phyloP scores from a whole-genome alignment of 2,329 filamentous ascomycete species.

The Cytospora piceae region DNA sequence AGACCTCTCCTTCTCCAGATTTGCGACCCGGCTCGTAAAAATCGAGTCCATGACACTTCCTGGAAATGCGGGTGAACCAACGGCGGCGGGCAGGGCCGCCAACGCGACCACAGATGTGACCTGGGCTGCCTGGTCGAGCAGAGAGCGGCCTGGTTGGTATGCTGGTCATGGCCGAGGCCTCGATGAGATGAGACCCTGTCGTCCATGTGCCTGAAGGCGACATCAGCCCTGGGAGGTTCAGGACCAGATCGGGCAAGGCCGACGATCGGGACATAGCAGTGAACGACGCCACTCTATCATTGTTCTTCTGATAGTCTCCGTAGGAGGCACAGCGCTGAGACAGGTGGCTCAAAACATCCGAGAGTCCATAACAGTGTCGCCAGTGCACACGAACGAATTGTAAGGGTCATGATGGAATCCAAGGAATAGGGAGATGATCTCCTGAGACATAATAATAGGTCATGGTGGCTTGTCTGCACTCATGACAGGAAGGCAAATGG shows the following conservation, averaged over 20 bases:
- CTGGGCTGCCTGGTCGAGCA: neutral
- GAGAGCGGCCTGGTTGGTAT: neutral
- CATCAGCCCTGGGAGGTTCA: neutral
- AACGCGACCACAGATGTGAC: neutral
- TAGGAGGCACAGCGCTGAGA: conserved; percentile 16
- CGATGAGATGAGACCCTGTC: neutral
- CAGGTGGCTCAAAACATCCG: neutral
- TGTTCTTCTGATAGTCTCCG: neutral
- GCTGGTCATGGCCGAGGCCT: neutral
- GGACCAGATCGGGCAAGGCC: neutral
- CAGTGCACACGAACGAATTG: neutral
- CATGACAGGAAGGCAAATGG: conserved; percentile 6
- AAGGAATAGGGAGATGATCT: neutral
- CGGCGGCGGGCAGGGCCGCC: neutral
- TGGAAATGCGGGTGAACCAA: neutral
- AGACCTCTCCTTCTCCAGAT: conserved; percentile 21
- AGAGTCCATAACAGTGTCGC: neutral
- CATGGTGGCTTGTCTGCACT: neutral
- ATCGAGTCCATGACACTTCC: neutral
- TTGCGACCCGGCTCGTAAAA: conserved; percentile 12
- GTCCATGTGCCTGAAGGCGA: neutral
- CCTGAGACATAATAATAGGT: neutral
- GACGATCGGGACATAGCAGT: neutral
- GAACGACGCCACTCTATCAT: neutral
- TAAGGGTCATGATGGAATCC: neutral